Conservation (phyloP, 192 early-diverging fungal genomes). For the Backusella psychrophila region DNA sequence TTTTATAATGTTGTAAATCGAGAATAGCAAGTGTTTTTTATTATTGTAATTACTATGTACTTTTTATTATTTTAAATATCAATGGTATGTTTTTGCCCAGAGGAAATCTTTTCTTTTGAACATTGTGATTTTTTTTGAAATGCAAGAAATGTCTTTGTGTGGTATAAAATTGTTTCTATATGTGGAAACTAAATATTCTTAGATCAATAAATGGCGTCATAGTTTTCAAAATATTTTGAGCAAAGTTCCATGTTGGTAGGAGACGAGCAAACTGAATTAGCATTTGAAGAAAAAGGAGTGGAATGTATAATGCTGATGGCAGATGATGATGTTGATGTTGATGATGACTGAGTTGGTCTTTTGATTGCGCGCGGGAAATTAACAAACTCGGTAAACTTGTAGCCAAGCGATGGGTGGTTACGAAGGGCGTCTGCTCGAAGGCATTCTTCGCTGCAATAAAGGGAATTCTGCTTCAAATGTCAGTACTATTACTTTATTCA, state of each 20-base stretch:
- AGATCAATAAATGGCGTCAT: background rate
- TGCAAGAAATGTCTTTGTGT: too few species aligned
- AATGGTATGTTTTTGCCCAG: too few species aligned
- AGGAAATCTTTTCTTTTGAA: too few species aligned
- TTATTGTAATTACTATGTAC: too few species aligned
- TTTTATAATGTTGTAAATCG: too few species aligned
- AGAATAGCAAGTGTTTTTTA: too few species aligned
- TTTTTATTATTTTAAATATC: too few species aligned
- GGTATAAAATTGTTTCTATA: too few species aligned
- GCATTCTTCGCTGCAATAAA: conserved; percentile 36
- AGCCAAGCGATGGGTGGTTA: conserved; percentile 32
- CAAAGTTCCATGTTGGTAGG: background rate
- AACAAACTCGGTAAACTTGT: conserved; percentile 31
- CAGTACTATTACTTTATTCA: background rate
- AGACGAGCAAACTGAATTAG: background rate
- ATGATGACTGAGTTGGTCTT: background rate
- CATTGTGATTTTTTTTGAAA: too few species aligned
- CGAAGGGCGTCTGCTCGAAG: conserved; percentile 32
- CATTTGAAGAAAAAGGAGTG: background rate
- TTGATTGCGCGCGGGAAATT: conserved; percentile 31
- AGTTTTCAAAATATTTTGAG: background rate
- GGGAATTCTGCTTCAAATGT: conserved; percentile 24
- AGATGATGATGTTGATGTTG: background rate
- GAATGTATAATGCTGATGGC: background rate
- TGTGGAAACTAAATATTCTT: background rate